These are phyloP conservation scores for Huntiella omanensis DNA, from an alignment of 2,329 filamentous ascomycete species.

Conservation along the genomic window DNA sequence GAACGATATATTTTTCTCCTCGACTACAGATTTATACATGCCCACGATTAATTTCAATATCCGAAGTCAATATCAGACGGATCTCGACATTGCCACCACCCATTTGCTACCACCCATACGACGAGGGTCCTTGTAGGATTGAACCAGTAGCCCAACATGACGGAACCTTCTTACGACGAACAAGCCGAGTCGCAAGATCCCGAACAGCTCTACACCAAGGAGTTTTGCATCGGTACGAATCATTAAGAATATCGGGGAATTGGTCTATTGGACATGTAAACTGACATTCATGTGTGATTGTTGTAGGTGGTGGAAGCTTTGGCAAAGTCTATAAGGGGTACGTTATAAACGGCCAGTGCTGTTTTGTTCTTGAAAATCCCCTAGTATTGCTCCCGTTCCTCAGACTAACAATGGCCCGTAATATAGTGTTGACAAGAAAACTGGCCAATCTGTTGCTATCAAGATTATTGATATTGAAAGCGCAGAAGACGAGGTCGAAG, in stretches of 20 bases:
- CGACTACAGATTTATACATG: too few relatives aligned
- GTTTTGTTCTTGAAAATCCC: too few relatives aligned
- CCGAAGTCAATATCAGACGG: too few relatives aligned
- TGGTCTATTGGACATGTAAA: background rate
- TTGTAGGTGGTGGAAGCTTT: conserved; percentile 79
- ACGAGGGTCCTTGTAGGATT: too few relatives aligned
- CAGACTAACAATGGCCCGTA: too few relatives aligned
- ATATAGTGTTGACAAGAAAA: conserved; percentile 74
- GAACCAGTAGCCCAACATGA: conserved; percentile 20
- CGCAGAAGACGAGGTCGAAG: conserved; percentile 96
- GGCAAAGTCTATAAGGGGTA: conserved; percentile 98
- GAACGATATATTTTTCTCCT: too few relatives aligned
- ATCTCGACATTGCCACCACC: too few relatives aligned
- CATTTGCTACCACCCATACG: too few relatives aligned
- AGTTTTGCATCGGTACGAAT: conserved; percentile 58
- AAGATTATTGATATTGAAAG: conserved; percentile 98
- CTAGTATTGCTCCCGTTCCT: too few relatives aligned
- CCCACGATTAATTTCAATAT: too few relatives aligned
- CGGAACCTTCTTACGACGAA: conserved; percentile 27
- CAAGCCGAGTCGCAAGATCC: conserved; percentile 52
- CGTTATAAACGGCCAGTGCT: conserved; percentile 12
- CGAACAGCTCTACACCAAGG: conserved; percentile 81
- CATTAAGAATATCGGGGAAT: background rate
- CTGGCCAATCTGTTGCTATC: conserved; percentile 86
- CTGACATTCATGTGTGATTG: conserved; percentile 9